Base-by-base conservation (phyloP, 768 basidiomycete species). In the Mycena polygramma region DNA sequence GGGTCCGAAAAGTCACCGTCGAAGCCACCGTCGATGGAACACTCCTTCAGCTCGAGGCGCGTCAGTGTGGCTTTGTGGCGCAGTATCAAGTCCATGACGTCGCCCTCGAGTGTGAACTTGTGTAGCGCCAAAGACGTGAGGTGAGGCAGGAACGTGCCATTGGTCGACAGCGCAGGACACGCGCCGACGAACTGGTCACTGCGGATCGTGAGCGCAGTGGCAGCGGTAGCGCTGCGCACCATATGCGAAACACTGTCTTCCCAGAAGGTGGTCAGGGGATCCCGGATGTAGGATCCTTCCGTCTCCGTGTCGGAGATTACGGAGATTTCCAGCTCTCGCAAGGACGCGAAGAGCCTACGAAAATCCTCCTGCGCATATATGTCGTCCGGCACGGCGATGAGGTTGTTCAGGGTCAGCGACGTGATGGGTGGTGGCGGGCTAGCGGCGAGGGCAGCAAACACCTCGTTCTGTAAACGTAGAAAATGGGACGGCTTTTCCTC, bases 371-470 rank as follows among this genome's bases (percentile, higher is more conserved):
- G 20, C 15, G 5, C 30, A n/a, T 71, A 67, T 30, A 63, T 61
- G 4, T 51, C n/a, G 59, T 41, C 13, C 4, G 51, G 59, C 2
- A 58, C 45, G 7, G 55, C 45, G 60, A 66, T n/a, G 15, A 70
- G n/a, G 63, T 70, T 64, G 20, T 59, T 36, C 39, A 70, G 49
- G 49, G 57, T 41, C 57, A 69, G 24, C 11, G 68, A 63, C 6
- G 59, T 17, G 20, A 69, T 8, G 4, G 51, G 19, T 1, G 63
- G 69, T 6, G 49, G 57, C n/a, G 63, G 62, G 55, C 41, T 43
- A 14, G 45, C 22, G 11, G 64, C 30, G 3, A 66, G 55, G n/a
- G 55, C 8, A 11, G 26, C 22, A 20, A 60, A 48, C 30, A 60
- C 1, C 22, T n/a, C n/a, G 36, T 24, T 39, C 15, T 57, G 57